Evolutionary conservation across 805 yeast species (phyloP).

Genomic region (Blastobotrys parvus): DNA sequence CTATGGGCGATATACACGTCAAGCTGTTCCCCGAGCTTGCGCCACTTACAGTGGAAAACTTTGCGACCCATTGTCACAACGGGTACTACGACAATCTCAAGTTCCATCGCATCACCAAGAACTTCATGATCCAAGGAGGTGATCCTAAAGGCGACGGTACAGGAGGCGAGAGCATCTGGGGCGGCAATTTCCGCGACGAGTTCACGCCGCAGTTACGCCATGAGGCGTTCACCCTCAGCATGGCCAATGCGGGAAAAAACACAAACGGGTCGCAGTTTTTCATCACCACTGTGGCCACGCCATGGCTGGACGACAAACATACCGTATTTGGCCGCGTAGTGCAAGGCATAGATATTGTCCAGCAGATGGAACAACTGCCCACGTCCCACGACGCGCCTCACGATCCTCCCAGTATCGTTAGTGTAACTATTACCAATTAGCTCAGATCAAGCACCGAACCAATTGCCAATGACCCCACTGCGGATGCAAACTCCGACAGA

Average conservation of each 20-base stretch:
- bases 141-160: slow-evolving; percentile 42
- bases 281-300: slow-evolving; percentile 47
- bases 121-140: slow-evolving; percentile 56
- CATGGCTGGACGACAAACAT: slow-evolving; percentile 50
- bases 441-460: background rate
- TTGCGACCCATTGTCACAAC: slow-evolving; percentile 28
- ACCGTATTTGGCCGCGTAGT: slow-evolving; percentile 50
- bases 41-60: slow-evolving; percentile 38
- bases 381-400: slow-evolving; percentile 42
- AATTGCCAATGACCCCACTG: background rate
- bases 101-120: slow-evolving; percentile 37
- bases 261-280: slow-evolving; percentile 56
- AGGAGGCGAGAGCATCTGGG: slow-evolving; percentile 34
- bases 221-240: slow-evolving; percentile 45
- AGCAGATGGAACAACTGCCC: slow-evolving; percentile 38
- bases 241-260: slow-evolving; percentile 54
- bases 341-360: slow-evolving; percentile 41
- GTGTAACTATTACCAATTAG: slow-evolving; percentile 11
- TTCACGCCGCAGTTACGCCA: slow-evolving; percentile 37
- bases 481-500: background rate
- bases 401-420: slow-evolving; percentile 26
- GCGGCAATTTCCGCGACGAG: slow-evolving; percentile 38
- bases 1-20: slow-evolving; percentile 36
- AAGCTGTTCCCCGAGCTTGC: slow-evolving; percentile 30
- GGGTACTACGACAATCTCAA: slow-evolving; percentile 35